These are phyloP conservation scores for Penicillium bialowiezense DNA, from an alignment of 495 filamentous ascomycete species.

Conservation along the genomic window DNA sequence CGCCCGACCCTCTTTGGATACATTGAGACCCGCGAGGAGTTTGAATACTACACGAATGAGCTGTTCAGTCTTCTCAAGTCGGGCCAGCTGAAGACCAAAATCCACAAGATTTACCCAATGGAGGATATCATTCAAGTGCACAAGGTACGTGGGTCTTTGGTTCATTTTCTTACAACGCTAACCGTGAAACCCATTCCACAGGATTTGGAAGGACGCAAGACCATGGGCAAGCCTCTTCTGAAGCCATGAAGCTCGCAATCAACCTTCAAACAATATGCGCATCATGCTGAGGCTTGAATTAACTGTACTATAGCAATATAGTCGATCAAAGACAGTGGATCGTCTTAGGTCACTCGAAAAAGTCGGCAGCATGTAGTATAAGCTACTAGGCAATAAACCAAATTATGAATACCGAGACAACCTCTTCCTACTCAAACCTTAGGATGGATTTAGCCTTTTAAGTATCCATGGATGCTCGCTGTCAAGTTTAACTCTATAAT, in stretches of 20 bases:
- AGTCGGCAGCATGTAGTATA: too few relatives aligned
- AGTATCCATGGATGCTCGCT: too few relatives aligned
- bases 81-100: constrained; percentile 66
- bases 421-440: too few relatives aligned
- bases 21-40: constrained; percentile 73
- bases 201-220: constrained; percentile 81
- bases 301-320: too few relatives aligned
- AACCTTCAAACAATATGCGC: neutral
- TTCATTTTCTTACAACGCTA: constrained; percentile 6
- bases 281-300: neutral
- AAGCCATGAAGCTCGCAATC: constrained; percentile 23
- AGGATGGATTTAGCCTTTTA: too few relatives aligned
- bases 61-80: constrained; percentile 68
- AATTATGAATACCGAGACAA: too few relatives aligned
- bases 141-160: constrained; percentile 32
- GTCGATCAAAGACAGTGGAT: too few relatives aligned
- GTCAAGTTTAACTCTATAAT: too few relatives aligned
- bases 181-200: constrained; percentile 18
- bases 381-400: too few relatives aligned
- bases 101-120: constrained; percentile 83
- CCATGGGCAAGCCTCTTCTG: constrained; percentile 68
- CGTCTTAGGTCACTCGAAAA: too few relatives aligned
- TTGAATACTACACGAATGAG: constrained; percentile 66
- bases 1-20: constrained; percentile 75
- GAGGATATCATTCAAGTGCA: constrained; percentile 74